Evolutionary conservation across 306 rosid species (phyloP).

Genomic region (Trichosanthes truncata): DNA sequence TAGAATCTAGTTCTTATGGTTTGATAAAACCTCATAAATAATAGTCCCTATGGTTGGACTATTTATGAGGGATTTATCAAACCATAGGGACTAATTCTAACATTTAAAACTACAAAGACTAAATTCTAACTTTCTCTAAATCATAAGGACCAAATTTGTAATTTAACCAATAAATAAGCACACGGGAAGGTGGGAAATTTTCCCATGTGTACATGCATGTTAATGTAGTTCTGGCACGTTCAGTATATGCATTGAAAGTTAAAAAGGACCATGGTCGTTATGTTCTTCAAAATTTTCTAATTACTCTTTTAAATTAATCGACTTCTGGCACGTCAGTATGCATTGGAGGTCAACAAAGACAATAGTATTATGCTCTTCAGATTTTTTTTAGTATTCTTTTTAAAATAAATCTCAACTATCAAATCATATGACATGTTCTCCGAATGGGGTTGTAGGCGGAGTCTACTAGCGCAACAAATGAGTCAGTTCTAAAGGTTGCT

Average conservation of each 20-base stretch:
- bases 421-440: background rate
- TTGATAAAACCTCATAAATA: no score
- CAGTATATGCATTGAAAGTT: background rate
- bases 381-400: background rate
- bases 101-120: no score
- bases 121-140: no score
- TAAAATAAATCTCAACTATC: background rate
- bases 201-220: background rate
- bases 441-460: slow-evolving; percentile 55
- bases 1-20: no score
- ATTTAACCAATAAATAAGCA: background rate
- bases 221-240: background rate
- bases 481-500: slow-evolving; percentile 91
- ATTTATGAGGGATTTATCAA: no score
- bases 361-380: background rate
- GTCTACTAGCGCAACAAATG: slow-evolving; percentile 79
- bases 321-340: background rate
- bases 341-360: background rate
- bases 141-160: no score
- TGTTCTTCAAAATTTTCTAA: background rate
- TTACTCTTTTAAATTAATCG: background rate
- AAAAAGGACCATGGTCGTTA: background rate
- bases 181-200: background rate
- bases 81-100: no score
- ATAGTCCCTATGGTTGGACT: no score